A percentile compares a stretch with the other conserved stretches of the same genome.
Evolutionary conservation across 805 yeast species (phyloP).

Genomic region (Wickerhamiella australiensis): DNA sequence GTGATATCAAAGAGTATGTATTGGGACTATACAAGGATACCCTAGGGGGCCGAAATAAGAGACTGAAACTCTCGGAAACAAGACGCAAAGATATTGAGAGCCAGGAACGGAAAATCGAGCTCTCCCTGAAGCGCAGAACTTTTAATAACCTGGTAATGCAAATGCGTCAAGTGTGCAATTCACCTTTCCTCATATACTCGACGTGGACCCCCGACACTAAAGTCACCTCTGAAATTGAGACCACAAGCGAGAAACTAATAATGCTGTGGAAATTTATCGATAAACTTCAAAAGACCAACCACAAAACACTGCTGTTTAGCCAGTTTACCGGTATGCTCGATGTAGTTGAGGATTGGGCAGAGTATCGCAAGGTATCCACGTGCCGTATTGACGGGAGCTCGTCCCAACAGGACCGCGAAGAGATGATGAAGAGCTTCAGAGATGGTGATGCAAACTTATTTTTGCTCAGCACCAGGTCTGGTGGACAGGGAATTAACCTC

Average conservation of each 20-base stretch:
- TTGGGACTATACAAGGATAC: slow-evolving; percentile 14
- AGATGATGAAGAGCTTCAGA: slow-evolving; percentile 44
- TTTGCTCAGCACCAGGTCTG: slow-evolving; percentile 80
- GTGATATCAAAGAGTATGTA: slow-evolving; percentile 29
- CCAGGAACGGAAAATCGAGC: slow-evolving; percentile 23
- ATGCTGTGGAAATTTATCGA: slow-evolving; percentile 52
- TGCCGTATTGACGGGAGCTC: slow-evolving; percentile 72
- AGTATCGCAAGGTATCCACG: slow-evolving; percentile 33
- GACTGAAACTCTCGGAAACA: not conserved
- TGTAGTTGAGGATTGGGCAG: slow-evolving; percentile 63
- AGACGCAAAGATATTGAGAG: not conserved
- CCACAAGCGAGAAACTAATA: slow-evolving; percentile 61
- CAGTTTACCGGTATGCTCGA: slow-evolving; percentile 83
- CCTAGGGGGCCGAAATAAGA: slow-evolving; percentile 19
- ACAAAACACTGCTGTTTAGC: slow-evolving; percentile 69
- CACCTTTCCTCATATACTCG: slow-evolving; percentile 72
- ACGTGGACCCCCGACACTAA: slow-evolving; percentile 50
- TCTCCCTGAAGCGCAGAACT: slow-evolving; percentile 39
- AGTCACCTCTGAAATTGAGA: slow-evolving; percentile 34
- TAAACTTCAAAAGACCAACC: slow-evolving; percentile 37
- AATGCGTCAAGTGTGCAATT: slow-evolving; percentile 68
- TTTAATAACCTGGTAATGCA: slow-evolving; percentile 71
- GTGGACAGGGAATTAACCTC: slow-evolving; percentile 84
- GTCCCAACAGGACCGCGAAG: slow-evolving; percentile 51
- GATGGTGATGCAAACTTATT: slow-evolving; percentile 38